A percentile compares a stretch with the other conserved stretches of the same genome.
Evolutionary conservation across 331 rosid genomes (phyloP).

Genomic region (Stylosanthes scabra): DNA sequence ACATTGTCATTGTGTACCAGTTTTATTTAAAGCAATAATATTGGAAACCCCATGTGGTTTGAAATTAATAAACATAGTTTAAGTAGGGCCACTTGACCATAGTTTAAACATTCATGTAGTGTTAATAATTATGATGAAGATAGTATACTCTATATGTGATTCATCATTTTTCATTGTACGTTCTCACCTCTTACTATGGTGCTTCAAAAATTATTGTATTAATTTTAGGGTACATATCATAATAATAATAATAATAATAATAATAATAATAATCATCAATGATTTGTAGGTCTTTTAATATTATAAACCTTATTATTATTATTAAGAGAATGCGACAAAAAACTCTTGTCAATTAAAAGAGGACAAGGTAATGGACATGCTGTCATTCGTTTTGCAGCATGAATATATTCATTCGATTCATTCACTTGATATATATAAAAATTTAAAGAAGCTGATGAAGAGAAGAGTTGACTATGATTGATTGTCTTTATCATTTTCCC

Average conservation of each 20-base stretch:
- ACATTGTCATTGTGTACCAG: too few relatives aligned
- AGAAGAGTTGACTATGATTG: constrained; percentile 35
- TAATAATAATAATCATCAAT: neutral
- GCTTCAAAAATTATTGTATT: too few relatives aligned
- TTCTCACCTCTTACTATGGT: too few relatives aligned
- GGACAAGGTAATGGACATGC: constrained; percentile 13
- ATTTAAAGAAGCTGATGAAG: neutral
- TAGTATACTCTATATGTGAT: neutral
- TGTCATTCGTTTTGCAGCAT: constrained; percentile 36
- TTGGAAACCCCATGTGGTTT: neutral
- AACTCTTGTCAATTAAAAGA: neutral
- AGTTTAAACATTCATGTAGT: neutral
- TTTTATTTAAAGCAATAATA: too few relatives aligned
- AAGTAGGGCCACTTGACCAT: neutral
- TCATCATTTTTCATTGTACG: too few relatives aligned
- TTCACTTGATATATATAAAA: neutral
- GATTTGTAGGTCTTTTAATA: neutral
- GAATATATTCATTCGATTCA: neutral
- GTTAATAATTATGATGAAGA: too few relatives aligned
- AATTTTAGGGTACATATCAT: neutral
- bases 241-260: too few relatives aligned
- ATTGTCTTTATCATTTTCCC: neutral
- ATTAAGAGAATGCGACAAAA: neutral
- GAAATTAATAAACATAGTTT: neutral
- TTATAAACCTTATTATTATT: neutral